phyloP scores from a whole-genome alignment of 2,329 filamentous ascomycete species.

The Colletotrichum liaoningense region DNA sequence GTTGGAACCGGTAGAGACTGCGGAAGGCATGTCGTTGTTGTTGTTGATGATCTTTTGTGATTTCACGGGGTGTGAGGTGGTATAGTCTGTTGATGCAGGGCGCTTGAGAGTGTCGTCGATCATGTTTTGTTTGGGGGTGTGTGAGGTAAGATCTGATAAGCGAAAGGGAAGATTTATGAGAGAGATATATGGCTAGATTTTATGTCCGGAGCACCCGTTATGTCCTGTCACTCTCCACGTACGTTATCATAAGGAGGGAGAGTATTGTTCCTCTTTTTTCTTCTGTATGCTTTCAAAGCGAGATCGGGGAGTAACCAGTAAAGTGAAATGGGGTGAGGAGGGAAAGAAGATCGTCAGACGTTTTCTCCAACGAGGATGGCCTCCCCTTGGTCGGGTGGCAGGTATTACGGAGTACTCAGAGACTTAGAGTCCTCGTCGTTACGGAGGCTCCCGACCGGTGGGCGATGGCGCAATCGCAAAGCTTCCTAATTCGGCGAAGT shows the following conservation, averaged over 20 bases:
- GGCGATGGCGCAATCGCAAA: conserved; percentile 36
- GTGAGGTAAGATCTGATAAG: conserved; percentile 18
- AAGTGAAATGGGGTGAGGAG: conserved; percentile 23
- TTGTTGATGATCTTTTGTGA: not conserved
- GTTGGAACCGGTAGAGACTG: conserved; percentile 37
- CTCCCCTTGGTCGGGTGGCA: not conserved
- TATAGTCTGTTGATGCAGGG: not conserved
- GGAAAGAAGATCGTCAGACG: conserved; percentile 28
- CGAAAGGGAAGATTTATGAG: not conserved
- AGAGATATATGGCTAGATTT: conserved; percentile 25
- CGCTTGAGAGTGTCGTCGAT: not conserved
- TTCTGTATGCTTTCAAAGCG: conserved; percentile 5
- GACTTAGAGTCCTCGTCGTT: not conserved
- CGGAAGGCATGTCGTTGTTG: conserved; percentile 49
- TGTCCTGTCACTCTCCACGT: not conserved
- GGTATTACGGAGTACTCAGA: no score
- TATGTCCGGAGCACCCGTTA: conserved; percentile 17
- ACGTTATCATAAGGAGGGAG: conserved; percentile 7
- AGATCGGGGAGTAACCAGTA: conserved; percentile 9
- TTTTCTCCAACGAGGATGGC: conserved; percentile 17
- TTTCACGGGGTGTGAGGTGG: not conserved
- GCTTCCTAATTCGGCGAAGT: conserved; percentile 36
- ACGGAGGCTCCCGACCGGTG: conserved; percentile 29
- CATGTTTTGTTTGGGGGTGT: not conserved
- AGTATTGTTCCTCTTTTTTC: not conserved